Percentiles rank a stretch among this genome's conserved stretches.
phyloP scores from a whole-genome alignment of 805 yeast species.

The Monosporozyma yasuniensis region DNA sequence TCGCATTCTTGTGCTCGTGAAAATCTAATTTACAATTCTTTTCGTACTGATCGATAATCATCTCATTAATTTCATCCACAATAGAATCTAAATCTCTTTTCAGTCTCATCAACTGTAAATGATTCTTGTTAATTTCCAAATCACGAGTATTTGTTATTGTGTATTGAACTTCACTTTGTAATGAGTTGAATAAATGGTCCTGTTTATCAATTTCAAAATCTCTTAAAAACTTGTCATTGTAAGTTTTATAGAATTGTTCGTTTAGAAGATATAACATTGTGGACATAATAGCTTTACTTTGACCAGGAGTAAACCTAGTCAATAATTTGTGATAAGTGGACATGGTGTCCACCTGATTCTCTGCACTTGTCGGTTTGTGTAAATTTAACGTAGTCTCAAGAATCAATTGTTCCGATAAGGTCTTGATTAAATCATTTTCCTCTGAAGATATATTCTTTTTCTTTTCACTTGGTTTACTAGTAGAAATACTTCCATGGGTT shows the following conservation, averaged over 20 bases:
- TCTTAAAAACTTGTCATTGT: constrained; percentile 27
- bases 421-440: constrained; percentile 15
- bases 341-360: constrained; percentile 25
- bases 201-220: constrained; percentile 77
- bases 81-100: constrained; percentile 65
- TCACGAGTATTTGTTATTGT: constrained; percentile 71
- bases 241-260: constrained; percentile 37
- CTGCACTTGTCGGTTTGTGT: constrained; percentile 24
- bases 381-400: constrained; percentile 18
- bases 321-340: constrained; percentile 9
- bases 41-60: constrained; percentile 46
- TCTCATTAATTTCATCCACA: constrained; percentile 66
- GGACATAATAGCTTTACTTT: constrained; percentile 18
- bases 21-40: constrained; percentile 77
- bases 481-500: background rate
- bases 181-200: constrained; percentile 81
- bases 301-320: constrained; percentile 18
- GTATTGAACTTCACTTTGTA: constrained; percentile 74
- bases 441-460: background rate
- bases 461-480: background rate
- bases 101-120: constrained; percentile 55
- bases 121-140: constrained; percentile 55
- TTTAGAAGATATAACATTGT: constrained; percentile 30
- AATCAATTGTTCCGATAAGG: constrained; percentile 24
- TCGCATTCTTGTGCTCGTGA: constrained; percentile 79